Evolutionary conservation across 1,284 basidiomycete genomes (phyloP).

Genomic region (Pterulicium gracile): DNA sequence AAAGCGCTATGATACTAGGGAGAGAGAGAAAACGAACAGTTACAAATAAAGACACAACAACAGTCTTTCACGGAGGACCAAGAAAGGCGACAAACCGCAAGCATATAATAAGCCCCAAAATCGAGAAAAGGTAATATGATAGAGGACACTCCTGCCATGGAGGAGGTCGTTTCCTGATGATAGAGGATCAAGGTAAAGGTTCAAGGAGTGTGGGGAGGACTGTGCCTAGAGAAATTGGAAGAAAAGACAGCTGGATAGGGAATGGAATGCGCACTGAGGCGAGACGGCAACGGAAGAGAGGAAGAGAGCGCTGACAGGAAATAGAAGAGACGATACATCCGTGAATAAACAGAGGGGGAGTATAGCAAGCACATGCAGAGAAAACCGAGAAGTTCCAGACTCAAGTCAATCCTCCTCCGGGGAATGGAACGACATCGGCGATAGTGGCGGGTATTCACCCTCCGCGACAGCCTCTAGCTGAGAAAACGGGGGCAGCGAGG

Average conservation of each 20-base stretch:
- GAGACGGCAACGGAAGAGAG: conserved; percentile 12
- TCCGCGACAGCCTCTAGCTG: conserved; percentile 75
- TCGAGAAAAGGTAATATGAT: neutral
- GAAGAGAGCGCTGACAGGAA: conserved; percentile 13
- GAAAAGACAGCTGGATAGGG: conserved; percentile 16
- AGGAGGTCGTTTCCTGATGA: neutral
- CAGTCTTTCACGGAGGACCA: conserved; percentile 12
- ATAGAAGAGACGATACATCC: conserved; percentile 9
- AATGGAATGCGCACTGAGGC: conserved; percentile 11
- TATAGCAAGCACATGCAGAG: conserved; percentile 2
- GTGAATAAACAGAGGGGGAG: conserved; percentile 13
- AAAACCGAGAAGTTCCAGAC: neutral
- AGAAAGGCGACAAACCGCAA: too few species aligned
- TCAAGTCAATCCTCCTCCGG: conserved; percentile 23
- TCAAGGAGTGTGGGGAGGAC: conserved; percentile 15
- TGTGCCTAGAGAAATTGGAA: conserved; percentile 12
- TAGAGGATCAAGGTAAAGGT: conserved; percentile 14
- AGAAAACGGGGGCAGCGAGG: conserved; percentile 63
- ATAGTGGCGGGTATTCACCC: conserved; percentile 53
- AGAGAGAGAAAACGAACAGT: conserved; percentile 8
- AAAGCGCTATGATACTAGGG: conserved; percentile 20
- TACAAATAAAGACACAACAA: conserved; percentile 10
- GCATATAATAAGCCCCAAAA: neutral
- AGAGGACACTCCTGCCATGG: neutral
- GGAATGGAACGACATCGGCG: conserved; percentile 60